Evolutionary conservation across 139 green algal genomes (phyloP).

Genomic region (Chlamydomonas incerta): DNA sequence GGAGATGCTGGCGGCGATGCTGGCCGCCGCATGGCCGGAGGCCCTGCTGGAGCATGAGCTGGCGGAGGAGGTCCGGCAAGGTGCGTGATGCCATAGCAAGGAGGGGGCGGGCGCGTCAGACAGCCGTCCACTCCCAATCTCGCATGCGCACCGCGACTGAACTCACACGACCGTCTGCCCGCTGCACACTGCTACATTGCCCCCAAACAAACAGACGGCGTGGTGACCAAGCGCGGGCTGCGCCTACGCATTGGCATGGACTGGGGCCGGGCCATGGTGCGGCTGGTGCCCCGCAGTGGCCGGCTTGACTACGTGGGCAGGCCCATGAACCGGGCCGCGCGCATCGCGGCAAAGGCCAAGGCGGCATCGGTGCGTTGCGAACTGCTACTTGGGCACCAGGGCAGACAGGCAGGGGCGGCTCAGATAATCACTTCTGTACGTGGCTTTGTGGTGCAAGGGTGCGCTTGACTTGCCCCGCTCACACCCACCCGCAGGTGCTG

Average conservation of each 20-base stretch:
- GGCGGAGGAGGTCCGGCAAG: slow-evolving; percentile 22
- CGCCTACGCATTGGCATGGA: not conserved
- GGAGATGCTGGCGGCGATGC: slow-evolving; percentile 16
- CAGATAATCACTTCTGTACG: too few relatives aligned
- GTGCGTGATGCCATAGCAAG: too few relatives aligned
- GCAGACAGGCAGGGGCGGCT: too few relatives aligned
- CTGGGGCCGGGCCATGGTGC: not conserved
- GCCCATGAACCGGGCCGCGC: slow-evolving; percentile 13
- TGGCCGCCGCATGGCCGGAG: slow-evolving; percentile 1
- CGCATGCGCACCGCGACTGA: too few relatives aligned
- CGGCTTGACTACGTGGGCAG: slow-evolving; percentile 1
- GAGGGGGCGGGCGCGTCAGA: too few relatives aligned
- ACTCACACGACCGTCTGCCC: too few relatives aligned
- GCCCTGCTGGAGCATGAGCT: slow-evolving; percentile 20
- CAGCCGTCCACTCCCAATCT: too few relatives aligned
- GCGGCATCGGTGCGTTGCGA: not conserved
- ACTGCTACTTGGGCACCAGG: too few relatives aligned
- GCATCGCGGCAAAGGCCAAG: slow-evolving; percentile 7
- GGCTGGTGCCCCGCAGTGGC: slow-evolving; percentile 1
- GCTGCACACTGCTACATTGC: too few relatives aligned
- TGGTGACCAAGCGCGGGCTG: not conserved
- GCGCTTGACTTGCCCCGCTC: too few relatives aligned
- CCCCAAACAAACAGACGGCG: not conserved
- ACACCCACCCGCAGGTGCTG: not conserved
- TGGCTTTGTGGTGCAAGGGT: too few relatives aligned